Evolutionary conservation across 2,329 filamentous ascomycete species (phyloP).

Genomic region (Verruconis gallopava): DNA sequence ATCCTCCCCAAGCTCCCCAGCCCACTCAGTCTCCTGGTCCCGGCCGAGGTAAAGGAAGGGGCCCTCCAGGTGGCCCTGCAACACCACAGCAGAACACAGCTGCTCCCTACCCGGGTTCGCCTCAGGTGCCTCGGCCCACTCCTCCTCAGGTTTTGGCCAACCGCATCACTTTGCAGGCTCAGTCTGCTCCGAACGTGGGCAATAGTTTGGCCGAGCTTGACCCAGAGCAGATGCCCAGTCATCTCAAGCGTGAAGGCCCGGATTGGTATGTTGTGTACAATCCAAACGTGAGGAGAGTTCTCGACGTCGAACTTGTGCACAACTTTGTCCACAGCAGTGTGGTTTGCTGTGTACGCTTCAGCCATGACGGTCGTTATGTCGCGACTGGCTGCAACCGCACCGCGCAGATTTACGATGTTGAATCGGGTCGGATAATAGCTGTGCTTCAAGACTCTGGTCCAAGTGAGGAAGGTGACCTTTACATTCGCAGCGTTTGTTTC

Average conservation of each 20-base stretch:
- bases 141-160: slow-evolving; percentile 33
- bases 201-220: slow-evolving; percentile 77
- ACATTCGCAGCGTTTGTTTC: slow-evolving; percentile 97
- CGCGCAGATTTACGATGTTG: slow-evolving; percentile 98
- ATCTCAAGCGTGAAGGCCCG: slow-evolving; percentile 74
- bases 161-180: slow-evolving; percentile 16
- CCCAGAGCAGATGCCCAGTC: slow-evolving; percentile 68
- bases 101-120: slow-evolving; percentile 78
- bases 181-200: slow-evolving; percentile 36
- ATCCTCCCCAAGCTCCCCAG: slow-evolving; percentile 66
- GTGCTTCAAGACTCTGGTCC: slow-evolving; percentile 80
- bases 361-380: slow-evolving; percentile 85
- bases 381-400: slow-evolving; percentile 95
- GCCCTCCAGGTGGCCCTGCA: slow-evolving; percentile 52
- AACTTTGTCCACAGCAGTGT: slow-evolving; percentile 90
- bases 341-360: slow-evolving; percentile 96
- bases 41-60: slow-evolving; percentile 51
- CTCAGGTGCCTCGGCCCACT: slow-evolving; percentile 77
- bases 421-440: slow-evolving; percentile 74
- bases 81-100: slow-evolving; percentile 87
- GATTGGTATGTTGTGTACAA: slow-evolving; percentile 99
- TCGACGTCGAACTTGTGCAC: slow-evolving; percentile 91
- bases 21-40: slow-evolving; percentile 80
- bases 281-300: slow-evolving; percentile 70
- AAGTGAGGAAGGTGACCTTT: slow-evolving; percentile 81